Evolutionary conservation across 2,329 filamentous ascomycete genomes (phyloP), one percentile per base, ranked within the genome.

Genomic region (Cadophora luteo-olivacea): DNA sequence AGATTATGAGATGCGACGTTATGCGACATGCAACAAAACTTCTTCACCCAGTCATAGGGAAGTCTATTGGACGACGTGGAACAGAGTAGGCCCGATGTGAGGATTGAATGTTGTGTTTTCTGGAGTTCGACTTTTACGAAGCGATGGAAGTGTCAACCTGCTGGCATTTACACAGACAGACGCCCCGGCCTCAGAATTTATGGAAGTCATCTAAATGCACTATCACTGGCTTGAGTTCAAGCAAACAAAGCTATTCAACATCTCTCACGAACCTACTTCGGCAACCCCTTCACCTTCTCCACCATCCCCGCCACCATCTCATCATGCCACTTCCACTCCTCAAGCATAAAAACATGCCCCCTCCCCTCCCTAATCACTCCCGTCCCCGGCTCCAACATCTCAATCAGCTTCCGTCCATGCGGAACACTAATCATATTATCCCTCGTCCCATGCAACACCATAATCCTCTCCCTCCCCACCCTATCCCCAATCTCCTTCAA

Each of bases 381-480:
- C 69, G 83, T 84, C 3, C 83, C 88, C 0, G 92, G 92, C 72
- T 83, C 69, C 32, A 97, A 75, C 55, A 86, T 85, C 62, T 87
- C 83, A 67, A 91, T 87, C 72, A 97, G 79, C 78, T 90, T 86
- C 75, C 87, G 81, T 0, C 88, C 93, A 77, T 96, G 92, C 6
- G 85, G 85, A 60, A 90, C 83, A 4, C 86, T 87, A 73, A 97
- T 91, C 91, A 97, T 94, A n/a, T 84, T 83, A 79, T 97, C 94
- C 11, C 80, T 80, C 0, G 86, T 89, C 8, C 94, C 94, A 79
- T 97, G 93, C 72, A 95, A 79, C 5, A 97, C 87, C 74, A 92
- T 79, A 72, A 97, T 94, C 38, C 93, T 82, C 72, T 91, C 86
- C 64, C 92, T 84, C 0, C 92, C 92, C 0, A 97, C 85, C 33